Base-by-base conservation (phyloP, 371 early-diverging fungal species). In the Syncephalastrum contaminatum region DNA sequence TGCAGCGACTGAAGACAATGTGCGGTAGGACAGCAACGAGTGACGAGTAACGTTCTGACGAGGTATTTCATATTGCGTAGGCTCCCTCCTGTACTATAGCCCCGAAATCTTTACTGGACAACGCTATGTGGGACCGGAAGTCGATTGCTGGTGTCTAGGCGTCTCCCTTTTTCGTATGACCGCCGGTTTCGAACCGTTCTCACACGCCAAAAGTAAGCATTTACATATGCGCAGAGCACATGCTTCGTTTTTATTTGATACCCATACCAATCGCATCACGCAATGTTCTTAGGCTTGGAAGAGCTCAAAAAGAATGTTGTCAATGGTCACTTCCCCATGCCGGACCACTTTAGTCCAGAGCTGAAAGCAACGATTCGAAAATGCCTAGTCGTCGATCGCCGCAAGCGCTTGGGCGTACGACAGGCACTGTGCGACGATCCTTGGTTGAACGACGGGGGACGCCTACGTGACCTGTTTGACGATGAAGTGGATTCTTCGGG, bases 111-210 rank as follows among this genome's bases (percentile, higher is more conserved):
- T 77, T 15, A 66, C 73, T 21, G 79, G 76, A 7, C 63, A 70
- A 42, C 67, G 72, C 39, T 86, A 88, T 59, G 64, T 64, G 40
- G 85, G 85, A 1, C 83, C 85, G 8, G 85, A 86, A 54, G 72
- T 86, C 18, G 88, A 88, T 57, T 74, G 82, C 27, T 88, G 88
- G 88, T 83, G 83, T 60, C 66, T 94, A 27, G 97, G 97, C 10
- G 91, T 96, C 4, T 86, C 93, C 44, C 60, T 96, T 18, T 96
- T 89, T 66, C 88, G 93, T 24, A 84, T 95, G 78, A 86, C 91
- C 4, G 90, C 91, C 30, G 97, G 97, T 3, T 83, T 85, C 51
- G 86, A 94, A 43, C 96, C 95, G 0, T 96, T 94, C 75, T 85
- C 72, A 10, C 80, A 78, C 48, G 69, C 80, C 40, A 65, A 66